Percentiles rank a stretch among this genome's conserved stretches.
Conservation (phyloP, 257 asterid species). For the Ophiorrhiza pumila region DNA sequence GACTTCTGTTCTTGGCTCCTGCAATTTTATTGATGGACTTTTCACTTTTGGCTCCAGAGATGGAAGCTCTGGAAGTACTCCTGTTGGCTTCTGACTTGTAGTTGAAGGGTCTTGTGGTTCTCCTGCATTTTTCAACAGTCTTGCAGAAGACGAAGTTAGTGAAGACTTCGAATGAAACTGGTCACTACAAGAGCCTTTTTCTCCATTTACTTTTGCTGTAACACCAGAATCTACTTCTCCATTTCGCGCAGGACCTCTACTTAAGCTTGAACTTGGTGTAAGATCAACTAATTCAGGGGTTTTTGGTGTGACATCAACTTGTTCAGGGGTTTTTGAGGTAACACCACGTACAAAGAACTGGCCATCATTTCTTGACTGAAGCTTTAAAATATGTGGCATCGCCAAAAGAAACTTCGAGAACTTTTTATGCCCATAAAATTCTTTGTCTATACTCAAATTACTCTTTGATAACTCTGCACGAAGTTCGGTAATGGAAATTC, state of each 20-base stretch:
- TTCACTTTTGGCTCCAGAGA: slow-evolving; percentile 25
- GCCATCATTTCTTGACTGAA: slow-evolving; percentile 41
- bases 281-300: slow-evolving; percentile 32
- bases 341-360: slow-evolving; percentile 32
- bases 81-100: slow-evolving; percentile 21
- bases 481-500: slow-evolving; percentile 51
- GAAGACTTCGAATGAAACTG: slow-evolving; percentile 30
- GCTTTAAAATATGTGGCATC: slow-evolving; percentile 62
- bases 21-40: slow-evolving; percentile 21
- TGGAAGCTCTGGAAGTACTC: slow-evolving; percentile 14
- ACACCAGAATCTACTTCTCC: slow-evolving; percentile 26
- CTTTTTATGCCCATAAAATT: slow-evolving; percentile 64
- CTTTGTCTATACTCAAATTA: slow-evolving; percentile 48
- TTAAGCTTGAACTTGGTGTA: slow-evolving; percentile 24
- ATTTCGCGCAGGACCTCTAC: slow-evolving; percentile 23
- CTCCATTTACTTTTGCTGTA: slow-evolving; percentile 24
- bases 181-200: slow-evolving; percentile 24
- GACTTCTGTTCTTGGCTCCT: slow-evolving; percentile 21
- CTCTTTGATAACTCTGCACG: slow-evolving; percentile 52
- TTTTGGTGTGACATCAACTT: slow-evolving; percentile 28
- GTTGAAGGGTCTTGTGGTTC: slow-evolving; percentile 1
- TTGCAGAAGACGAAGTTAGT: slow-evolving; percentile 18
- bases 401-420: slow-evolving; percentile 74
- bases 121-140: slow-evolving; percentile 24
- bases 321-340: slow-evolving; percentile 34